Evolutionary conservation across 176 grass and related monocot genomes (phyloP).

Genomic region (Bromus sterilis): DNA sequence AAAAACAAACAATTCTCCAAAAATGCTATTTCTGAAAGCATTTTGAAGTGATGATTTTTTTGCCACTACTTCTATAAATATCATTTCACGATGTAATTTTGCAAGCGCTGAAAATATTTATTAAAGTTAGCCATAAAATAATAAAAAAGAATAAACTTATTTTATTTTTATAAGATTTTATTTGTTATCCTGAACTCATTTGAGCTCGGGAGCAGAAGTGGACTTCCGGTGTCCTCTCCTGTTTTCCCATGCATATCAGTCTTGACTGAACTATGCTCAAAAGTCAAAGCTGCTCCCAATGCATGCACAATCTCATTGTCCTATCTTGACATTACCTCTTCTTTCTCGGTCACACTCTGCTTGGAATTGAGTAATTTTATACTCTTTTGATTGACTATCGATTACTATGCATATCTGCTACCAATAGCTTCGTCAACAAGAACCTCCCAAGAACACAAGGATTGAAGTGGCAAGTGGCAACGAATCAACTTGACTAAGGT

Average conservation of each 20-base stretch:
- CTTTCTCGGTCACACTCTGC: neutral
- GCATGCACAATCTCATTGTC: conserved; percentile 13
- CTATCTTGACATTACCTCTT: conserved; percentile 4
- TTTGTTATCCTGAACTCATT: too few relatives aligned
- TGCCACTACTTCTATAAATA: too few relatives aligned
- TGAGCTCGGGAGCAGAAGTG: too few relatives aligned
- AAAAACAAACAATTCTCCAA: too few relatives aligned
- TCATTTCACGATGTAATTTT: too few relatives aligned
- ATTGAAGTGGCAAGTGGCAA: neutral
- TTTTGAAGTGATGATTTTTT: too few relatives aligned
- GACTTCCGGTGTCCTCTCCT: neutral
- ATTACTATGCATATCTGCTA: neutral
- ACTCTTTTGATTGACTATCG: neutral
- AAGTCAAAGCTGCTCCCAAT: conserved; percentile 2
- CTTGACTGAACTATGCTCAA: neutral
- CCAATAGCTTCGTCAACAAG: neutral
- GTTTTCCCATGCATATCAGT: neutral
- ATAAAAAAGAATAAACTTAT: too few relatives aligned
- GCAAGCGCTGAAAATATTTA: too few relatives aligned
- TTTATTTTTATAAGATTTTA: too few relatives aligned
- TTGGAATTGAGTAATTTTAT: neutral
- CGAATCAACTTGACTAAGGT: too few relatives aligned
- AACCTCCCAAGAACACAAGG: neutral
- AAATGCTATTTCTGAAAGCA: too few relatives aligned
- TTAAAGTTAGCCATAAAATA: too few relatives aligned